Base-by-base conservation (phyloP, 1,284 basidiomycete genomes). In the Hymenochaete sp. region DNA sequence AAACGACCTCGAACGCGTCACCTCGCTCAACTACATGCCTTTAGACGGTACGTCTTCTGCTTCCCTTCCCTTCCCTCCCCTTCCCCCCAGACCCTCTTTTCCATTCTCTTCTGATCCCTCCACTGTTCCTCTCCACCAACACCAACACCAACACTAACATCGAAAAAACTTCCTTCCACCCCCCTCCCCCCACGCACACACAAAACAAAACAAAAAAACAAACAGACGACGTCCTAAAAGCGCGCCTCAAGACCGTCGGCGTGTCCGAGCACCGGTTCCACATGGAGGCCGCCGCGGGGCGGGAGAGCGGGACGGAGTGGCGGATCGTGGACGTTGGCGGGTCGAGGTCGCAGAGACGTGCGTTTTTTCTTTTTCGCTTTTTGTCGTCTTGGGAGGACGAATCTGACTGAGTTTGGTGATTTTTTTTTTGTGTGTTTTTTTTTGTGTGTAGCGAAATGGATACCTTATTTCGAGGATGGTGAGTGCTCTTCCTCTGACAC, bases 311-410 rank as follows among this genome's bases (percentile, higher is more conserved):
- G 26, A 44, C 54, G 13, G 55, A 57, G 31, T 55, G 55, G 53
- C 40, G 54, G 19, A 56, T 57, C 18, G 49, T 53, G 31, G 56
- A 57, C 33, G 56, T 57, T 13, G 56, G 56, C 19, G 56, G 56
- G 24, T 54, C 52, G 18, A 44, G 53, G 21, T 51, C 52, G 24
- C 54, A 56, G 46, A 53, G 54, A 24, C 26, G 51, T 47, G 7
- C 38, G 26, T 40, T 26, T 27, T 37, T 33, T 21, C 26, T 18
- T 39, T 14, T 25, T 24, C 4, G n/a, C 11, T 11, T 27, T 38
- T n/a, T 5, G 5, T n/a, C 28, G 22, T 18, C 36, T 26, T 13
- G 25, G 8, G 11, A n/a, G 36, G 28, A 9, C 13, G 22, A 32
- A 27, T 25, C 43, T 35, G 21, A 42, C 32, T 39, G 8, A 40